Evolutionary conservation across 768 basidiomycete species (phyloP), one percentile per base, ranked within the genome.

Genomic region (Trametes coccinea): DNA sequence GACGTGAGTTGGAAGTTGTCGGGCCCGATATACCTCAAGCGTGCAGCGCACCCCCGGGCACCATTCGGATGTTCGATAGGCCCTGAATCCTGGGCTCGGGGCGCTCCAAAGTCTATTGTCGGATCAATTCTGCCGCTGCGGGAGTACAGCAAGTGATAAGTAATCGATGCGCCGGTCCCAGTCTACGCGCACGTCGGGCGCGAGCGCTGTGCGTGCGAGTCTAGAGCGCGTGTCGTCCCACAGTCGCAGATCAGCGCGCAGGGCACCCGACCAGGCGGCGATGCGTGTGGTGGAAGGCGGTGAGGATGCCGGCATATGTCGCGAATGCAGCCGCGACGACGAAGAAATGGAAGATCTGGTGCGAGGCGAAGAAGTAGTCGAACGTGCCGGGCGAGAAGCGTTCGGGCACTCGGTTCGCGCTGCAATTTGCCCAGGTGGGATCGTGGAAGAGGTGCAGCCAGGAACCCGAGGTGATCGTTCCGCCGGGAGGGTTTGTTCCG

Each of bases 341-440:
- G 68, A 83, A 86, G 62, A 87, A 72, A 71, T 95, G 95, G 74
- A 97, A 95, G 67, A 96, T 89, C 74, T 95, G 92, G 77, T 96
- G 94, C 17, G 90, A 93, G 0, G 90, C 82, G 57, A 87, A 81
- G 68, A 92, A 82, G 68, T 82, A 81, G 75, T 95, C 93, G 74
- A 94, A 94, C 64, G 74, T 82, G 40, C 93, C 92, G 5, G 92
- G 92, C 6, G 79, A 76, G 62, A 87, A 75, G 41, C 85, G 79
- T 69, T 95, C 93, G 46, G 93, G 93, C 57, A 93, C 81, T 52
- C 92, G 84, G 70, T 88, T 87, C 50, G 92, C 92, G 75, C 93
- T 95, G 73, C 27, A 71, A 74, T 22, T 22, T 22, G 22, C 22
- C 22, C 22, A 67, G 17, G 53, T 13, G 16, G 45, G 22, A n/a